A percentile compares a stretch with the other conserved stretches of the same genome.
phyloP scores from a whole-genome alignment of 106 monocot species.

The Xerophyta viscosa region DNA sequence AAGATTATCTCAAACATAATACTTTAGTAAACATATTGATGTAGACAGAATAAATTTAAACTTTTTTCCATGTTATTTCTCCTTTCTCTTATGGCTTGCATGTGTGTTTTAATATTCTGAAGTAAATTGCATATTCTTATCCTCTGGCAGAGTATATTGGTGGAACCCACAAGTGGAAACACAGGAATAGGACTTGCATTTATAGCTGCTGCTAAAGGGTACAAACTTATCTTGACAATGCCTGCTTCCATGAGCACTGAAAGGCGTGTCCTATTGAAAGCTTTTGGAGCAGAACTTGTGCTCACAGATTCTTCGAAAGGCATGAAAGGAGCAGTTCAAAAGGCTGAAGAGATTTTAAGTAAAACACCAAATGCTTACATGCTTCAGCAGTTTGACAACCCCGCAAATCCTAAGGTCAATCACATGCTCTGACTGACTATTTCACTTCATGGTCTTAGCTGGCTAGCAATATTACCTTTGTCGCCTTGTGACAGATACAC shows the following conservation, averaged over 20 bases:
- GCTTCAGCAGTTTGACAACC: slow-evolving; percentile 98
- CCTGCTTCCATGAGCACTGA: slow-evolving; percentile 98
- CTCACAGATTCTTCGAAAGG: slow-evolving; percentile 93
- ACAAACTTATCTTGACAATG: slow-evolving; percentile 93
- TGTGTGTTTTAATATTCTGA: no score
- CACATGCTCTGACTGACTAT: no score
- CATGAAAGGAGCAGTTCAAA: slow-evolving; percentile 94
- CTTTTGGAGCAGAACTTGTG: slow-evolving; percentile 95
- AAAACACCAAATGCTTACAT: slow-evolving; percentile 85
- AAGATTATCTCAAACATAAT: no score
- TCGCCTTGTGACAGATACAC: slow-evolving; percentile 46
- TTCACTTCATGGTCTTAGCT: no score
- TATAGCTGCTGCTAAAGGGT: slow-evolving; percentile 94
- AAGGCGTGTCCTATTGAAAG: slow-evolving; percentile 84
- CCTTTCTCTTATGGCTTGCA: no score
- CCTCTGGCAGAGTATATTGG: slow-evolving; percentile 78
- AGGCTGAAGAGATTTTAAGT: slow-evolving; percentile 83
- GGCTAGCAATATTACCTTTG: background rate
- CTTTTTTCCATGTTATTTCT: no score
- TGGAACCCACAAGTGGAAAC: slow-evolving; percentile 95
- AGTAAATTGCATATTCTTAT: background rate
- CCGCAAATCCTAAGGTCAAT: slow-evolving; percentile 97
- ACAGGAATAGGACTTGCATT: slow-evolving; percentile 98
- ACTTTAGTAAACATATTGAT: no score
- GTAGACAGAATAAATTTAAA: no score